phyloP scores from a whole-genome alignment of 2,329 filamentous ascomycete genomes.

The Orbilia blumenaviensis region DNA sequence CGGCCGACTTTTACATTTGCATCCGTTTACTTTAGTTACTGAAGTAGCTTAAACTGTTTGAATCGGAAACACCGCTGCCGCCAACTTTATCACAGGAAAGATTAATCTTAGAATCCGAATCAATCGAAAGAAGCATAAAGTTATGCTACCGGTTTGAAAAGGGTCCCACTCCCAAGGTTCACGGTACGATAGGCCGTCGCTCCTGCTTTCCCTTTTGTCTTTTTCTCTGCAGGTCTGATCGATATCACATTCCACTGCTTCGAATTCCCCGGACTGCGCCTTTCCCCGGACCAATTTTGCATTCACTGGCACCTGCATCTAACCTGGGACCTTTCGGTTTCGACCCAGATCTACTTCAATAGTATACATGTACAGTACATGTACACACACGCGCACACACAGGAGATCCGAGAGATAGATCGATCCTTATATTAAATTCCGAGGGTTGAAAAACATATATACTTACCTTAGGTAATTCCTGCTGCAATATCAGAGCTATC shows the following conservation, averaged over 20 bases:
- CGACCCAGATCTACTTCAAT: neutral
- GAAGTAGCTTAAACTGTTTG: neutral
- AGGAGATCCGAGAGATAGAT: no score
- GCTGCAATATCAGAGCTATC: no score
- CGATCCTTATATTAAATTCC: no score
- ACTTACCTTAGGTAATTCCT: no score
- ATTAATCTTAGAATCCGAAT: constrained; percentile 1
- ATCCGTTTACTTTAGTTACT: no score
- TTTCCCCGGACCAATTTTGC: constrained; percentile 25
- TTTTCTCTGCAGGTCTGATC: constrained; percentile 18
- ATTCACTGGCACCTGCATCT: neutral
- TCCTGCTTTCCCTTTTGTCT: constrained; percentile 42
- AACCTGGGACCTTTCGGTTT: neutral
- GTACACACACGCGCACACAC: no score
- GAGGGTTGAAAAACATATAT: no score
- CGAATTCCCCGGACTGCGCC: neutral
- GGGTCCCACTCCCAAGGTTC: constrained; percentile 53
- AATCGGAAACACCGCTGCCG: neutral
- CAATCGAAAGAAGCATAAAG: constrained; percentile 16
- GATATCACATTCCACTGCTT: constrained; percentile 4
- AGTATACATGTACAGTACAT: no score
- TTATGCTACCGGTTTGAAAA: constrained; percentile 30
- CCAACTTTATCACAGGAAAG: constrained; percentile 19
- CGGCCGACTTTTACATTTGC: neutral
- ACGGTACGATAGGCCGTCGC: constrained; percentile 50